Evolutionary conservation across 2,329 filamentous ascomycete species (phyloP).

Genomic region (Neopestalotiopsis sp.): DNA sequence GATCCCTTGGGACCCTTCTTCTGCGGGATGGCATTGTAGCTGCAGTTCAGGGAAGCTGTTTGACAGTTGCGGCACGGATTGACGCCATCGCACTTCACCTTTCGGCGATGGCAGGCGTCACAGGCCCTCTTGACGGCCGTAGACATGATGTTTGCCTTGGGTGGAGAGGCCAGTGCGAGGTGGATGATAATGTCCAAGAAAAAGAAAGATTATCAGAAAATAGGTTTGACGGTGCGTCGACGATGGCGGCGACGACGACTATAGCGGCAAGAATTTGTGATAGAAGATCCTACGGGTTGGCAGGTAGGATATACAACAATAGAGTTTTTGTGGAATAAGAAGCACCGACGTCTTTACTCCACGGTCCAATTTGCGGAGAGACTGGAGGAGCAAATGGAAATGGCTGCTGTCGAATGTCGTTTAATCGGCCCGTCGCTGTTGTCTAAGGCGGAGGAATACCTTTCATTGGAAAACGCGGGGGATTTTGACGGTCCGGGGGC

Average conservation of each 20-base stretch:
- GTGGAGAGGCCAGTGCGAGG: background rate
- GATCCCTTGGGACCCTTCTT: constrained; percentile 80
- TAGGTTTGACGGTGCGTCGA: background rate
- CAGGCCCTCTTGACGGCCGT: constrained; percentile 59
- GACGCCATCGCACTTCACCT: constrained; percentile 75
- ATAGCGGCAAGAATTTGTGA: background rate
- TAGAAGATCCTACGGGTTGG: constrained; percentile 8
- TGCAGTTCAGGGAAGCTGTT: constrained; percentile 71
- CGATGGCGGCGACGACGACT: background rate
- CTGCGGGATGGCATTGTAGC: constrained; percentile 76
- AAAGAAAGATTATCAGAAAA: background rate
- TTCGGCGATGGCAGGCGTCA: constrained; percentile 76
- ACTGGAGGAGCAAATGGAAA: constrained; percentile 32
- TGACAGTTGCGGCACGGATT: constrained; percentile 76
- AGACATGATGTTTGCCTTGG: constrained; percentile 34
- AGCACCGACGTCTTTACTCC: constrained; percentile 21
- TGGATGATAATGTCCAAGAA: background rate
- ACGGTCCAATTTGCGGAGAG: constrained; percentile 26
- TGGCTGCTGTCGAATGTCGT: constrained; percentile 24
- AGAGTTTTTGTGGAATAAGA: constrained; percentile 17
- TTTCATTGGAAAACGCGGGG: constrained; percentile 35
- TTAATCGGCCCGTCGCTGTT: constrained; percentile 41
- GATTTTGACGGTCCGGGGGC: constrained; percentile 24
- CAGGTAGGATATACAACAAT: constrained; percentile 7
- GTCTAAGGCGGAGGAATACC: constrained; percentile 37